phyloP scores from a whole-genome alignment of 805 yeast species.

The Yarrowia yakushimensis region DNA sequence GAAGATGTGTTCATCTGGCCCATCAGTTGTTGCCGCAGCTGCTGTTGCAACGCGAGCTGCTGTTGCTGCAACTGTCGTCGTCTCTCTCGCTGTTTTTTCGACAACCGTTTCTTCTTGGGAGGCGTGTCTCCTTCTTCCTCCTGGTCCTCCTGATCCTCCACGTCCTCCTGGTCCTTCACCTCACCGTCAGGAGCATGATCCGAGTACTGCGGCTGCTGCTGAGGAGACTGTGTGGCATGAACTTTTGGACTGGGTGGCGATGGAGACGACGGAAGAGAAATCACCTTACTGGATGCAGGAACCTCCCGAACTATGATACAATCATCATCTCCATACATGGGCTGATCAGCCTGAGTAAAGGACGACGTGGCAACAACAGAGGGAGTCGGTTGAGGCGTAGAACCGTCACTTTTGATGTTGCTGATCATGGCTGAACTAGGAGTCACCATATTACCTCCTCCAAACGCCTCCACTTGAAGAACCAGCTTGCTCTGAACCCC shows the following conservation, averaged over 20 bases:
- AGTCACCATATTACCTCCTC: background rate
- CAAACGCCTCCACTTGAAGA: background rate
- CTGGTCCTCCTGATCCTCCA: background rate
- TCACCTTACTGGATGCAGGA: background rate
- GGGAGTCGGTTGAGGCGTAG: background rate
- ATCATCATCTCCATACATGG: constrained; percentile 20
- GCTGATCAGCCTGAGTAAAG: constrained; percentile 12
- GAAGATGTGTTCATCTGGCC: background rate
- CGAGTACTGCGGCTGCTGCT: constrained; percentile 9
- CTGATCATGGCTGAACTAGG: background rate
- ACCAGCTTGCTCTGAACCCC: background rate
- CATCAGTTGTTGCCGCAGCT: background rate
- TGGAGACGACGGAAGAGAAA: background rate
- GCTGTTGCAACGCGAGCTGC: background rate
- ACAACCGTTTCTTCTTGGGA: background rate
- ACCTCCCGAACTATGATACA: constrained; percentile 1
- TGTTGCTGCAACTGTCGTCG: background rate
- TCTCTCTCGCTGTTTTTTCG: constrained; percentile 5
- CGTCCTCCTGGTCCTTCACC: background rate
- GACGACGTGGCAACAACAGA: background rate
- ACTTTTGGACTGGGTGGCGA: background rate
- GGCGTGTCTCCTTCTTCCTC: background rate
- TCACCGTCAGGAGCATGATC: constrained; percentile 14
- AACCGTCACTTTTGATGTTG: too few species aligned
- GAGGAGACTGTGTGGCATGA: background rate